Percentiles rank a stretch among this genome's conserved stretches.
These are phyloP conservation scores for Tripterygium wilfordii DNA, from an alignment of 177 flowering plant species.

Conservation along the genomic window DNA sequence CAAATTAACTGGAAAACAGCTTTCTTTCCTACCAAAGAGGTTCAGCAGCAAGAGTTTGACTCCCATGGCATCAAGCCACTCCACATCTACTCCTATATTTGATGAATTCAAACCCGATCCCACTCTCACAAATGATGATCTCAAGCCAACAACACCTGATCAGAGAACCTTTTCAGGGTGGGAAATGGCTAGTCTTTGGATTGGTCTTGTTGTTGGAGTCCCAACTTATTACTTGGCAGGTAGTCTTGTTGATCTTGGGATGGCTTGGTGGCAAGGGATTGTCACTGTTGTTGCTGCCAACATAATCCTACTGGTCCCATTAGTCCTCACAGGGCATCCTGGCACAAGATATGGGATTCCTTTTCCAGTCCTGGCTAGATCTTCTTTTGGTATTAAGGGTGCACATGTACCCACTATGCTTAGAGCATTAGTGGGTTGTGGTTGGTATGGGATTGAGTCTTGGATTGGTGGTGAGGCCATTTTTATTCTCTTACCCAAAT, in stretches of 20 bases:
- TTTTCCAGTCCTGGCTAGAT: conserved; percentile 78
- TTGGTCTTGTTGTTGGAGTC: conserved; percentile 83
- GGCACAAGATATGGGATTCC: conserved; percentile 79
- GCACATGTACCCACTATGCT: conserved; percentile 80
- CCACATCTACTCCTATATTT: conserved; percentile 1
- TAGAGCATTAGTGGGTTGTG: conserved; percentile 79
- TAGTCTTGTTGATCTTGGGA: conserved; percentile 84
- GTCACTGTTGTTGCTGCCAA: conserved; percentile 82
- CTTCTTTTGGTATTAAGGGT: conserved; percentile 75
- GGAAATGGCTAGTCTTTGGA: conserved; percentile 86
- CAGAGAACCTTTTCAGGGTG: conserved; percentile 57
- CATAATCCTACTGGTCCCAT: conserved; percentile 47
- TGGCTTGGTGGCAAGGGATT: conserved; percentile 97
- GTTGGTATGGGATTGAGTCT: conserved; percentile 93
- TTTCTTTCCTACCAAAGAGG: no score
- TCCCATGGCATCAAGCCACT: conserved; percentile 24
- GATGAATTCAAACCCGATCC: conserved; percentile 36
- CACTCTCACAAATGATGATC: conserved; percentile 63
- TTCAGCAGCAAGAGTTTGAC: no score
- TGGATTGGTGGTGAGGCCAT: conserved; percentile 95
- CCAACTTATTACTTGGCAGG: conserved; percentile 91
- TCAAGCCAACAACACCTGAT: conserved; percentile 44
- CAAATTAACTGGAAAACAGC: no score
- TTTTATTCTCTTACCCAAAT: conserved; percentile 58
- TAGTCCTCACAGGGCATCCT: conserved; percentile 75